These are phyloP conservation scores for Hymenoscyphus scutula DNA, from an alignment of 2,329 filamentous ascomycete species.

Conservation along the genomic window DNA sequence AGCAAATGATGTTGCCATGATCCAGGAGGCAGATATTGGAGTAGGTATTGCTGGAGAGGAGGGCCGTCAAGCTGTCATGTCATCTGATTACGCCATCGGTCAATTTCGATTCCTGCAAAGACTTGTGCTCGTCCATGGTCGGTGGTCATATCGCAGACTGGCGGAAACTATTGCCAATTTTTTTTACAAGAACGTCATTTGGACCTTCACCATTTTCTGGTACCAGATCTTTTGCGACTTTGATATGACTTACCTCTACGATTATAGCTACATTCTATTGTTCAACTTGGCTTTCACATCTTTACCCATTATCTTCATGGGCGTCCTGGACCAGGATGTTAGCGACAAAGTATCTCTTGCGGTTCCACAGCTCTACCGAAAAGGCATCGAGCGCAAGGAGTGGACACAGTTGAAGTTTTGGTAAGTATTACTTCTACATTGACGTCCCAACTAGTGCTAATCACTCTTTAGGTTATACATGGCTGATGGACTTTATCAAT, in stretches of 20 bases:
- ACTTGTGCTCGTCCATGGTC: constrained; percentile 83
- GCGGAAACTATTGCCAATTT: constrained; percentile 96
- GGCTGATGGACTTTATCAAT: constrained; percentile 92
- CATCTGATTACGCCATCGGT: constrained; percentile 90
- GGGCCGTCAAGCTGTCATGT: constrained; percentile 92
- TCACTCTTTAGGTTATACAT: constrained; percentile 72
- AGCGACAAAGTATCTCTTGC: constrained; percentile 90
- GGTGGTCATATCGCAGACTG: constrained; percentile 94
- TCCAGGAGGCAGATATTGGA: constrained; percentile 94
- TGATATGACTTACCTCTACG: constrained; percentile 94
- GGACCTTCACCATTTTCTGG: constrained; percentile 97
- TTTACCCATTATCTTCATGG: constrained; percentile 90
- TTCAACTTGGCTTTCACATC: constrained; percentile 98
- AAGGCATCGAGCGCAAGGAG: constrained; percentile 92
- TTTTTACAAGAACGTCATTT: constrained; percentile 99
- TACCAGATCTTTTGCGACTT: constrained; percentile 95
- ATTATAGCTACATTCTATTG: constrained; percentile 95
- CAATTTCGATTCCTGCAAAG: constrained; percentile 88
- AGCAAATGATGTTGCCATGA: constrained; percentile 97
- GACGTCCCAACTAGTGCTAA: constrained; percentile 33
- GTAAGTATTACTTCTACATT: constrained; percentile 51
- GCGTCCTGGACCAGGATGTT: constrained; percentile 95
- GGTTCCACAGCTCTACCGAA: constrained; percentile 91
- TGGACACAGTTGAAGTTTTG: constrained; percentile 98
- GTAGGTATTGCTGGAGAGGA: constrained; percentile 93